Base-by-base conservation (phyloP, 306 rosid genomes). In the Fragaria vesca region DNA sequence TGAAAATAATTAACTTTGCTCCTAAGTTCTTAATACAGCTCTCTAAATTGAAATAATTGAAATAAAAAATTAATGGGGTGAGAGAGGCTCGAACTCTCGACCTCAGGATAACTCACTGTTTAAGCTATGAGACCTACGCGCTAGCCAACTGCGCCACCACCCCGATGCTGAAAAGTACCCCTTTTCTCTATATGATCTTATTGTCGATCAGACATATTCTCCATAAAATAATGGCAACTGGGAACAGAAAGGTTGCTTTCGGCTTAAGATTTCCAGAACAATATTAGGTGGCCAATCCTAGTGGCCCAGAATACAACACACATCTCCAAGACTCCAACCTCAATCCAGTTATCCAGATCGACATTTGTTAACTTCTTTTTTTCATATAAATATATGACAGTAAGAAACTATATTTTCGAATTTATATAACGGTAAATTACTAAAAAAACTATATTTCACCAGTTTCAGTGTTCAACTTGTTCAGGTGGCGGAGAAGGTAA, bases 71-170 rank as follows among this genome's bases (percentile, higher is more conserved):
- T 6, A 38, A 5, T 40, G 58, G 70, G 78, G 42, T 74, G 78
- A 58, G 78, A 74, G 78, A 74, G 70, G 78, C 70, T 74, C 78
- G 58, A 74, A 74, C 78, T 74, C 78, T 74, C 78, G 55, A 74
- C 70, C 78, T 58, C 69, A 74, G 78, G 70, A 60, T 74, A 34
- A 74, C 70, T 60, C 70, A 11, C 34, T 63, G 0, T 20, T 34
- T 6, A 32, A 73, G 78, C 69, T 60, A 60, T 58, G 70, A 74
- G 78, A 74, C 70, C 69, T 60, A 74, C 78, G 69, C 78, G 55
- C 78, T 60, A 74, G 57, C 78, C 70, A 42, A 74, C 78, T 58
- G 57, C 78, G 70, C 70, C 78, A 74, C 70, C 78, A 74, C 78
- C 78, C 78, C 70, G 0, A 24, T 42, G 26, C 0, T n/a, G 0